Base-by-base conservation (phyloP, 2,329 filamentous ascomycete genomes). In the Claviceps citrina region DNA sequence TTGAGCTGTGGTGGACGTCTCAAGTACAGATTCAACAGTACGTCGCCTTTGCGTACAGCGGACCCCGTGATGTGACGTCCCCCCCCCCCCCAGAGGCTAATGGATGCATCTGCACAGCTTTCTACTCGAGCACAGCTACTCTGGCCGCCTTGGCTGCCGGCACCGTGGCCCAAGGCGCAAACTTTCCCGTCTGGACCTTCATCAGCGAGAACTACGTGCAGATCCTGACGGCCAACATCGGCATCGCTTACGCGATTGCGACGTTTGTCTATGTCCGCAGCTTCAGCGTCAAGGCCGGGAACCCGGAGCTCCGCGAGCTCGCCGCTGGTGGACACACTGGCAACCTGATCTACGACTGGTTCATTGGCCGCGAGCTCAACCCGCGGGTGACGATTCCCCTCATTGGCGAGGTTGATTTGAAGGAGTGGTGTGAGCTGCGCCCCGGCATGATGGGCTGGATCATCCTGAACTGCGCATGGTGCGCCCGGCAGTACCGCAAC, bases 341-440 rank as follows among this genome's bases (percentile, higher is more conserved):
- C 43, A 95, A 93, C 59, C 64, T 85, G 46, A 62, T 95, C 28
- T 95, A 96, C 59, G 89, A 96, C 61, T 96, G 85, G 77, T 96
- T 86, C 63, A 95, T 96, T 48, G 89, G 89, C 16, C 83, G 89
- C 22, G 89, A 96, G 60, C 76, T 96, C 44, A 96, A 96, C 62
- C 89, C 89, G 3, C 84, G 87, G 36, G 61, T 93, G 44, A 75
- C 70, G 0, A 64, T 94, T 19, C 86, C 86, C 2, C 58, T 93
- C 36, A 70, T 94, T 47, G 84, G 85, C 43, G 81, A 85, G 50
- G 70, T 95, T 37, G 89, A 96, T 54, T 81, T 96, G 61, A 95
- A 95, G 63, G 70, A 79, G 44, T 95, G 80, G 59, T 82, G 82
- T 59, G 89, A 96, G 62, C 70, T 95, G 53, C 78, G 89, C n/a